phyloP scores from a whole-genome alignment of 257 asterid species.

The Cruciata laevipes region DNA sequence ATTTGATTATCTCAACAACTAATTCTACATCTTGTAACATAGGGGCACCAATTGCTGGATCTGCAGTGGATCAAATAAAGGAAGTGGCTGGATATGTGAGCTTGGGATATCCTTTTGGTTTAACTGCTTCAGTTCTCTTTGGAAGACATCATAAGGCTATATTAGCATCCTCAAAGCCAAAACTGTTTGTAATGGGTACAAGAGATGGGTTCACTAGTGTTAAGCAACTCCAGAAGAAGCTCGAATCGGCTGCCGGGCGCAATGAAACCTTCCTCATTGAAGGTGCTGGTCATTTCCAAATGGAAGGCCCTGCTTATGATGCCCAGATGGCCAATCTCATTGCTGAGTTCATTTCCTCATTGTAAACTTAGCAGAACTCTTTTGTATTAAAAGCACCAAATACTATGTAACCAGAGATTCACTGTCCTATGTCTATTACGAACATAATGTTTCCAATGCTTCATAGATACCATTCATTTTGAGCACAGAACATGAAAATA shows the following conservation, averaged over 20 bases:
- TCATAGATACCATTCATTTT: too few species aligned
- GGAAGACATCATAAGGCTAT: slow-evolving; percentile 72
- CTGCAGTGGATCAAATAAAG: slow-evolving; percentile 60
- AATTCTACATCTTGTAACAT: neutral
- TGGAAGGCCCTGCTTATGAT: slow-evolving; percentile 81
- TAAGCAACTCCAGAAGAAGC: slow-evolving; percentile 65
- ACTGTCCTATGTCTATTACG: neutral
- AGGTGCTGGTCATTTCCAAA: slow-evolving; percentile 74
- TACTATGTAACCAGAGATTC: neutral
- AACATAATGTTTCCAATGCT: neutral
- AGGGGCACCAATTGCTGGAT: slow-evolving; percentile 83
- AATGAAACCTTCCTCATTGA: slow-evolving; percentile 47
- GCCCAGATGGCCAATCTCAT: slow-evolving; percentile 57
- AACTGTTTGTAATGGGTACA: slow-evolving; percentile 83
- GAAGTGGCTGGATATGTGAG: slow-evolving; percentile 62
- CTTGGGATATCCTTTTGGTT: slow-evolving; percentile 77
- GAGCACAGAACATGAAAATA: too few species aligned
- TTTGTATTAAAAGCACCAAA: neutral
- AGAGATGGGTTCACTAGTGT: slow-evolving; percentile 82
- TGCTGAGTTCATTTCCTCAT: slow-evolving; percentile 33
- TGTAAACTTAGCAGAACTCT: slow-evolving; percentile 9
- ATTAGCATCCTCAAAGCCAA: slow-evolving; percentile 62
- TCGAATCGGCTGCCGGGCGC: slow-evolving; percentile 57
- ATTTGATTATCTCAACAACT: too few species aligned
- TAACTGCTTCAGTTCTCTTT: slow-evolving; percentile 63